A percentile compares a stretch with the other conserved stretches of the same genome.
phyloP scores from a whole-genome alignment of 768 basidiomycete genomes.

The Saitozyma sp. region DNA sequence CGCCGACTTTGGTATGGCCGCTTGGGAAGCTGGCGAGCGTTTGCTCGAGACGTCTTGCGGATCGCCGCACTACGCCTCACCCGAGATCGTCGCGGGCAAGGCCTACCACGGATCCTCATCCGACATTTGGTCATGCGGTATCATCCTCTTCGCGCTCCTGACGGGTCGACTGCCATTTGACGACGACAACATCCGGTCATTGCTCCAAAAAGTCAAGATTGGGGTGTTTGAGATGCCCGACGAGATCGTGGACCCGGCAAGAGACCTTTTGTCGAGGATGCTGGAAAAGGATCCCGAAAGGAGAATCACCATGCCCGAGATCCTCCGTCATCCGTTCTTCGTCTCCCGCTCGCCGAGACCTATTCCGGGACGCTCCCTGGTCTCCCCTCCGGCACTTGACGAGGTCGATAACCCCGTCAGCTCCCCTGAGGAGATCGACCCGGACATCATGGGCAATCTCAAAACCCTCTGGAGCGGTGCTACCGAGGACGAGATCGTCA shows the following conservation, averaged over 20 bases:
- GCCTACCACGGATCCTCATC: constrained; percentile 82
- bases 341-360: constrained; percentile 57
- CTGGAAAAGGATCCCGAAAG: constrained; percentile 69
- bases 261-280: constrained; percentile 78
- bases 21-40: constrained; percentile 69
- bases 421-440: constrained; percentile 69
- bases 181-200: constrained; percentile 72
- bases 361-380: constrained; percentile 48
- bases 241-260: constrained; percentile 67
- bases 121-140: constrained; percentile 96
- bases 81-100: constrained; percentile 77
- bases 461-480: constrained; percentile 87
- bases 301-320: constrained; percentile 79
- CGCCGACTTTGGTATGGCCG: constrained; percentile 97
- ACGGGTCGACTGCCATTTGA: constrained; percentile 89
- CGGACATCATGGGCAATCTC: constrained; percentile 84
- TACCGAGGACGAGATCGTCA: constrained; percentile 70
- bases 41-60: constrained; percentile 83
- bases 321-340: constrained; percentile 77
- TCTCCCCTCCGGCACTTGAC: constrained; percentile 63
- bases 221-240: constrained; percentile 73
- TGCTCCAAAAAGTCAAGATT: constrained; percentile 77
- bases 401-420: constrained; percentile 70
- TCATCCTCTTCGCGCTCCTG: constrained; percentile 87
- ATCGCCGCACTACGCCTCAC: constrained; percentile 91